Evolutionary conservation across 345 rosid genomes (phyloP).

Genomic region (Syzygium oleosum): DNA sequence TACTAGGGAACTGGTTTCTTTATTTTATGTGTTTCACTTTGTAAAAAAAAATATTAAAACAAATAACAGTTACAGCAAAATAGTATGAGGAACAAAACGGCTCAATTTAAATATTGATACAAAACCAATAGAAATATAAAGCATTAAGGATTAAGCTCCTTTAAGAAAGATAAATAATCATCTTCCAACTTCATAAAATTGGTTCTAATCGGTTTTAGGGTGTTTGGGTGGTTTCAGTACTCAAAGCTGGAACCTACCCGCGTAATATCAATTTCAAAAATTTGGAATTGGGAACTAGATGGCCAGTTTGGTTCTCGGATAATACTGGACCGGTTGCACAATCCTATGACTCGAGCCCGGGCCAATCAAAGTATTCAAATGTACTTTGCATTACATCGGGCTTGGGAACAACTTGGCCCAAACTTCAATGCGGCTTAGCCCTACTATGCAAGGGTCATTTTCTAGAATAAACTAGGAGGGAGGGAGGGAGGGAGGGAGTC

Average conservation of each 20-base stretch:
- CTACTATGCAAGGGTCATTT: neutral
- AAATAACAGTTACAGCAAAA: too few species aligned
- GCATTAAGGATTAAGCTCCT: neutral
- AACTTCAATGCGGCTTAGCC: neutral
- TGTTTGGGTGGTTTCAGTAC: too few species aligned
- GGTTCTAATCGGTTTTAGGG: neutral
- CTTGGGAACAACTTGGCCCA: neutral
- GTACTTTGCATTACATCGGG: neutral
- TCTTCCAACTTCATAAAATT: neutral
- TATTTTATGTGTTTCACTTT: too few species aligned
- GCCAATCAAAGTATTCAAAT: neutral
- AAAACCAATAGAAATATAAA: neutral
- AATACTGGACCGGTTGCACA: fast-evolving
- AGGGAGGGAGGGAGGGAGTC: too few species aligned
- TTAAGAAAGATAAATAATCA: neutral
- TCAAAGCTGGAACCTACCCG: too few species aligned
- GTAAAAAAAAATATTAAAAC: too few species aligned
- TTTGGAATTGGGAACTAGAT: too few species aligned
- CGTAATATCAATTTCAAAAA: too few species aligned
- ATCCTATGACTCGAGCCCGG: neutral
- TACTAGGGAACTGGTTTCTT: too few species aligned
- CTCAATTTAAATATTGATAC: too few species aligned
- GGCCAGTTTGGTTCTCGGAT: neutral
- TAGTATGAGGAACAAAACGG: too few species aligned
- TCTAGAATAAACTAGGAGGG: neutral